Conservation (phyloP, 306 rosid genomes). For the Canavalia ensiformis region DNA sequence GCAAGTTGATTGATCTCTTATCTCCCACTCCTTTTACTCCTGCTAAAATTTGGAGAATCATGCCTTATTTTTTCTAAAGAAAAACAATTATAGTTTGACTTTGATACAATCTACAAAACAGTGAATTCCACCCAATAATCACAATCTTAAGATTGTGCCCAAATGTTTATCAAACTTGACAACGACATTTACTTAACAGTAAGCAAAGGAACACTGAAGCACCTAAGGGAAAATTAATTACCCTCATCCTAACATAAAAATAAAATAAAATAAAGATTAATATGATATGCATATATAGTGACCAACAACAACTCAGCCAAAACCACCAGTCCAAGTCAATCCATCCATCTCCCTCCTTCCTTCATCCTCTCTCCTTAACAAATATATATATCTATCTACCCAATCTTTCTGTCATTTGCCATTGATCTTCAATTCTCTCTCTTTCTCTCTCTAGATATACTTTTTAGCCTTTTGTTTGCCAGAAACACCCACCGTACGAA, state of each 20-base stretch:
- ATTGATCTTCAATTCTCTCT: not conserved
- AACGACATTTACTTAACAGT: conserved; percentile 66
- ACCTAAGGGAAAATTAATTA: conserved; percentile 4
- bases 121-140: not conserved
- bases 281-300: not conserved
- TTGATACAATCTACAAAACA: not conserved
- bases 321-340: conserved; percentile 83
- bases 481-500: not conserved
- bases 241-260: not conserved
- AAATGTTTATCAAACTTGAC: conserved; percentile 4
- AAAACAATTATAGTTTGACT: not conserved
- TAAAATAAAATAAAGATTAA: not conserved
- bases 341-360: not conserved
- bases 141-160: not conserved
- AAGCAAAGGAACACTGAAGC: conserved; percentile 30
- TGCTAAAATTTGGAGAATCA: not conserved
- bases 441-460: not conserved
- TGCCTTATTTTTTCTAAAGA: not conserved
- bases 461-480: conserved; percentile 33
- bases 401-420: conserved; percentile 28
- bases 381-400: conserved; percentile 51
- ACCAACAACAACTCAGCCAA: conserved; percentile 52
- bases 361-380: not conserved
- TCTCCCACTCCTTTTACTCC: not conserved
- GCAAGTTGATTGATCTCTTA: not conserved